These are phyloP conservation scores for Rhamnella rubrinervis DNA, from an alignment of 331 rosid genomes.

Conservation along the genomic window DNA sequence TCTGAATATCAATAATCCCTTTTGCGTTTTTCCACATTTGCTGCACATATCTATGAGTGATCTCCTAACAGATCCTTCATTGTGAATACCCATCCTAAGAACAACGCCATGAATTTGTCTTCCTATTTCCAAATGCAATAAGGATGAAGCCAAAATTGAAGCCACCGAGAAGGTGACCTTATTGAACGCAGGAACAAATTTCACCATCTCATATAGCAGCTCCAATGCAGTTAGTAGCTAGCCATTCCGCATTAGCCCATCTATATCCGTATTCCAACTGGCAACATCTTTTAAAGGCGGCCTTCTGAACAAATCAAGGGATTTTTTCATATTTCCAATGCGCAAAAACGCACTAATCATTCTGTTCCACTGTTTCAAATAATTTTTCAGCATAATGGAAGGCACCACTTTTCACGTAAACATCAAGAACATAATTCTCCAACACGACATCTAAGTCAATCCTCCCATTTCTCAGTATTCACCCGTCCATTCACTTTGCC, in stretches of 20 bases:
- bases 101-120: conserved; percentile 73
- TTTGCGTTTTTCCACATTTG: conserved; percentile 62
- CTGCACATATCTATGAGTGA: conserved; percentile 80
- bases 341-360: conserved; percentile 61
- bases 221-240: conserved; percentile 48
- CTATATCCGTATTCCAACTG: conserved; percentile 79
- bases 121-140: conserved; percentile 55
- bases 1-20: conserved; percentile 55
- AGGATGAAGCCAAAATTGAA: conserved; percentile 70
- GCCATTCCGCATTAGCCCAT: conserved; percentile 69
- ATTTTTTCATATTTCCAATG: conserved; percentile 50
- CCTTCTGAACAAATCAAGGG: conserved; percentile 57
- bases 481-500: conserved; percentile 71
- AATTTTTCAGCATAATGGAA: conserved; percentile 53
- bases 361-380: conserved; percentile 60
- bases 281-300: conserved; percentile 64
- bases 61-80: conserved; percentile 57
- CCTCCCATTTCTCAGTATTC: conserved; percentile 68
- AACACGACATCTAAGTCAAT: conserved; percentile 62
- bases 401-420: conserved; percentile 64
- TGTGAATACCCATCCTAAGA: conserved; percentile 39
- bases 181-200: conserved; percentile 41
- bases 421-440: conserved; percentile 70
- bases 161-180: conserved; percentile 61
- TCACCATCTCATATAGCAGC: conserved; percentile 62